Evolutionary conservation across 495 filamentous ascomycete species (phyloP), one percentile per base, ranked within the genome.

Genomic region (Aspergillus nanangensis): DNA sequence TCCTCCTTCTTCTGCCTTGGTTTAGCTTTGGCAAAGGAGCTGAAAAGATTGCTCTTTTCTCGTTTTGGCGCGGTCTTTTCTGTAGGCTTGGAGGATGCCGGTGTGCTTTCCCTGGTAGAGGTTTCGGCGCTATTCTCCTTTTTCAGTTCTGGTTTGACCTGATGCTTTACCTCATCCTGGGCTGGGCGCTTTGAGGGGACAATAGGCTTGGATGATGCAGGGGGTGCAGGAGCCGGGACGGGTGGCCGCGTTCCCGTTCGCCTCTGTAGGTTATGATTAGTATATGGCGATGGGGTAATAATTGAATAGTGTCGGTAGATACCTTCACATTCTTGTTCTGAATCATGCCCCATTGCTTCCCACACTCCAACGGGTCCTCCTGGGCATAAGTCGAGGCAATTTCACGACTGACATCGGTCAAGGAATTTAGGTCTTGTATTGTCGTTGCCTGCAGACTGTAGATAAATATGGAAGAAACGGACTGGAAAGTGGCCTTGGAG

Each of bases 21-120:
- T 33, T 87, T 88, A 3, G 84, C 76, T 56, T 88, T 94, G 5
- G 88, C 86, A 60, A 95, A 95, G 1, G 90, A 86, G 53, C 84
- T 86, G 64, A 93, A 90, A 20, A 95, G 79, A 45, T 78, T 81
- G 13, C 79, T 76, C 55, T 74, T 68, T 55, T 83, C 79, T 14
- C 76, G 76, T 60, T 88, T 88, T 10, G 77, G 45, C 2, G 76
- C 62, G 31, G 67, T 49, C 48, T 71, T 60, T 47, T 49, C 40
- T 37, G 56, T 47, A 31, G 66, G 42, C 37, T 71, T 78, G 36
- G 55, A 27, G 27, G 66, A 60, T 21, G 61, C 41, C 22, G 65
- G 50, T 21, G 63, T 57, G 34, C 47, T 53, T 22, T 51, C 53
- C 15, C 46, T 48, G 20, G 57, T 40, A 2, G 61, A 46, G 24